Base-by-base conservation (phyloP, 768 basidiomycete genomes). In the Scleroderma bovista region DNA sequence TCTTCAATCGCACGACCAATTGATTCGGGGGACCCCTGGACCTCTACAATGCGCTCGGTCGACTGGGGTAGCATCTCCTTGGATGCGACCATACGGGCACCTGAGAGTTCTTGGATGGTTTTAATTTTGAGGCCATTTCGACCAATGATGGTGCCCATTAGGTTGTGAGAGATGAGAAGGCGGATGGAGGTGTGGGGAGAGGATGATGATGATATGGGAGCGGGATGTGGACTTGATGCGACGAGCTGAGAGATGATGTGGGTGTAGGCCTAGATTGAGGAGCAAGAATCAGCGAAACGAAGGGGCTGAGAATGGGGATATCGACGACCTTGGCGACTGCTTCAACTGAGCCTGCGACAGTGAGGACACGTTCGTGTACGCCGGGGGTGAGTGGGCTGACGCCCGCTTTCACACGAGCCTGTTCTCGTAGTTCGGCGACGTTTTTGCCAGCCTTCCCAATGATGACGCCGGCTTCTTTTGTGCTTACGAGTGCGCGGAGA, bases 61-160 rank as follows among this genome's bases (percentile, higher is more conserved):
- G 95, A 98, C 70, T 98, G 96, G 29, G 96, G 94, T 40, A 99
- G 81, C 88, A 98, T 97, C 64, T 98, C 96, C 71, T 98, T 98
- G 53, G 91, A 90, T 39, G 96, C 96, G 49, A 97, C 88, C 94
- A 99, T 99, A 49, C 96, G 88, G 17, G 93, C 93, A 45, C 93
- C 93, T 34, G 95, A 95, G 42, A 79, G 74, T 69, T 97, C 95
- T 67, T 99, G 96, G 66, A 99, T 98, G 63, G 93, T 89, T 74
- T 98, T 97, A 71, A 99, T 98, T 81, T 96, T 97, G 68, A 91
- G 83, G 59, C 96, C 96, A 47, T 74, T 87, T 57, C 94, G 87
- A 59, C 96, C 96, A 61, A 98, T 97, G 74, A 99, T 88, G 53
- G 92, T 93, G 47, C 96, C 96, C 96, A 99, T 99, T 58, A 99